Evolutionary conservation across 116 monocot species (phyloP), one percentile per base, ranked within the genome.

Genomic region (Posidonia oceanica): DNA sequence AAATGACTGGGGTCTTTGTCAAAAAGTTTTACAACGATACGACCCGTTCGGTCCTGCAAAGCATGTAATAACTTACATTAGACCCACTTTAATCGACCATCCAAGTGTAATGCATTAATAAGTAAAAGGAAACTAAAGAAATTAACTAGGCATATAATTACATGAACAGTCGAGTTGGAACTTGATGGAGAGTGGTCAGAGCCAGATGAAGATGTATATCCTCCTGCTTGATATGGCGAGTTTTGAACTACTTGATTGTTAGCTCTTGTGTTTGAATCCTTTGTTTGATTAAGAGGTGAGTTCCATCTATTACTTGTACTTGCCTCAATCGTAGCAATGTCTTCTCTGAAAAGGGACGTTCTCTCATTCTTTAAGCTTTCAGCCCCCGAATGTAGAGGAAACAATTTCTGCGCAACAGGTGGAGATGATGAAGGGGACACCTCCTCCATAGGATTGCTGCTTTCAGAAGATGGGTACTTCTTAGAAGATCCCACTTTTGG

Each of bases 391-490:
- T 77, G 78, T 62, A 84, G 36, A 74, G 93, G 98, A 62, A 99
- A 99, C 61, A 93, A 72, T 59, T 82, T 90, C 39, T 80, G 81
- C 4, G 75, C 84, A 44, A 90, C 72, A 65, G 90, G 98, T 41
- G 98, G 98, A 56, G 95, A 95, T 8, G 98, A 90, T 2, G 98
- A 87, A 51, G 90, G 89, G 13, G 92, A 92, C 72, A 86, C 79
- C 48, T 93, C 98, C 39, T 93, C 98, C 79, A 90, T 84, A 2
- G 93, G 93, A 66, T 93, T 93, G 52, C 98, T 99, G 73, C 98
- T 99, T 66, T 90, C 98, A 38, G 98, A 99, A n/a, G 93, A 99
- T 5, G 88, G 70, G 81, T 90, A 90, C 72, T 90, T 99, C 42
- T 69, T 66, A 3, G 76, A 70, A 54, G 83, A 89, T 64, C 77